Base-by-base conservation (phyloP, 2,329 filamentous ascomycete species). In the Aspergillus sp. region DNA sequence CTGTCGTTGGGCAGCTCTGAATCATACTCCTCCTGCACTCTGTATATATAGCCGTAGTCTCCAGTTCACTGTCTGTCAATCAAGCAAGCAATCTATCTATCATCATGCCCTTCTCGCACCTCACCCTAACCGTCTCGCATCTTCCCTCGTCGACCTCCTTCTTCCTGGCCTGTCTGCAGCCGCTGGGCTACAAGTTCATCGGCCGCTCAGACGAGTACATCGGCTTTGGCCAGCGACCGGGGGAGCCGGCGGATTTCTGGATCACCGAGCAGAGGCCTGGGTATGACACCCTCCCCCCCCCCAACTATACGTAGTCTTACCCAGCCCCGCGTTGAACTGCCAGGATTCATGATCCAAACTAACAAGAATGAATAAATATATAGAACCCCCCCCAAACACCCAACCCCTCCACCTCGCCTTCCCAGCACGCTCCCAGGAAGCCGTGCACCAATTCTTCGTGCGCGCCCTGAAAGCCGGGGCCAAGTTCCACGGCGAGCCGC, bases 111-210 rank as follows among this genome's bases (percentile, higher is more conserved):
- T 60, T 77, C 45, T 74, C 74, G 26, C 74, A 77, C 51, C 67
- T 78, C 39, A 75, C 73, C 39, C 65, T 80, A 40, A 77, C 74
- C 24, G 86, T 93, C 52, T 79, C 78, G 39, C 79, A 88, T 58
- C 75, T 93, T 33, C 75, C 85, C 34, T 76, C 79, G 22, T 82
- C 86, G 3, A 77, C 81, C 30, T 91, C 85, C 5, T 93, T 93
- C 66, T 93, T 86, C 60, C 74, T 86, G 14, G 74, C 82, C 41
- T 71, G 86, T 43, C 71, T 85, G 5, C 83, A 89, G 47, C 81
- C 84, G 3, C 70, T 93, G 14, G 82, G 82, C 24, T 78, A 93
- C 40, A 72, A 72, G 39, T 93, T 78, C 54, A 71, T 85, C 41
- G 74, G 73, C 35, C 66, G 73, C 37, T 67, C 72, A 52, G 72